These are phyloP conservation scores for Sechiopsis laciniata DNA, from an alignment of 306 rosid genomes.

Conservation along the genomic window DNA sequence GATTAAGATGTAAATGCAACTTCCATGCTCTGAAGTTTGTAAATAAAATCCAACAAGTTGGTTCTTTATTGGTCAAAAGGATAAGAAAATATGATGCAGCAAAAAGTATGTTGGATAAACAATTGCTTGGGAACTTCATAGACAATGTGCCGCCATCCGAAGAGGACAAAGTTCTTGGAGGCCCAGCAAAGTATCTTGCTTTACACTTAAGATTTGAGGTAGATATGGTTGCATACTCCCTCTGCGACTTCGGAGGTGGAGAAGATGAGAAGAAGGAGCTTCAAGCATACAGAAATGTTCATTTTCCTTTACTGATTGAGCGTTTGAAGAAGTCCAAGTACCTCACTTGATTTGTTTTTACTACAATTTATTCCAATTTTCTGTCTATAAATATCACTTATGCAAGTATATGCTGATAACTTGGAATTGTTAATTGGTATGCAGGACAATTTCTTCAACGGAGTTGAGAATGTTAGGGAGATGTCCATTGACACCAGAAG, in stretches of 20 bases:
- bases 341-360: neutral
- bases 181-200: conserved; percentile 65
- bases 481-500: conserved; percentile 96
- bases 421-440: conserved; percentile 5
- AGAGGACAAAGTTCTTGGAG: conserved; percentile 29
- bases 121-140: conserved; percentile 67
- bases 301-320: conserved; percentile 75
- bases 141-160: conserved; percentile 22
- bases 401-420: conserved; percentile 18
- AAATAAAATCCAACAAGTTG: conserved; percentile 69
- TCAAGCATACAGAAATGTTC: conserved; percentile 70
- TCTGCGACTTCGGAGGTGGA: conserved; percentile 90
- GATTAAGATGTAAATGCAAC: conserved; percentile 91
- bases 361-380: neutral
- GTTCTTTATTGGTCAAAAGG: conserved; percentile 62
- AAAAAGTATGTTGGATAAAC: conserved; percentile 54
- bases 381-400: neutral
- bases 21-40: conserved; percentile 76
- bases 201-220: conserved; percentile 87
- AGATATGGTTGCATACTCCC: conserved; percentile 95
- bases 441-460: conserved; percentile 45
- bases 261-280: conserved; percentile 67
- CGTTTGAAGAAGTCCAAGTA: conserved; percentile 79
- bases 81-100: conserved; percentile 51
- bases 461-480: conserved; percentile 69